Conservation (phyloP, 2,329 filamentous ascomycete species). For the Aspergillus thermomutatus region DNA sequence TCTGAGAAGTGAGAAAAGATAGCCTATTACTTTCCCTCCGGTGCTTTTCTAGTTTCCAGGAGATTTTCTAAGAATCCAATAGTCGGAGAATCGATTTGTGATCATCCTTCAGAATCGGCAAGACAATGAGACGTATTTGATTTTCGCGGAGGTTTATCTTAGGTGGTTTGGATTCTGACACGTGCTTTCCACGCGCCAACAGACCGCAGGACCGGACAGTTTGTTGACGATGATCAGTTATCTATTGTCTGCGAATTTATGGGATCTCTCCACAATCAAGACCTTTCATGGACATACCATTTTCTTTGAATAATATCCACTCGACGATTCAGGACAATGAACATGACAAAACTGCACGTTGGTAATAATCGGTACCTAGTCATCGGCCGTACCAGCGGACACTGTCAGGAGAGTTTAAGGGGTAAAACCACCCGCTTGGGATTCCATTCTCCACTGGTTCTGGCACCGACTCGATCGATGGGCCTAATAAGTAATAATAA, state of each 20-base stretch:
- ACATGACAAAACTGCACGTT: too few species aligned
- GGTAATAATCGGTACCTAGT: too few species aligned
- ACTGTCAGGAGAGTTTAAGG: conserved; percentile 1
- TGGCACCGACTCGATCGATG: conserved; percentile 12
- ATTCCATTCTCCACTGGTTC: conserved; percentile 11
- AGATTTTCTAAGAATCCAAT: not conserved
- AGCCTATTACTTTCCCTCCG: not conserved
- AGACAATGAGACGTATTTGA: not conserved
- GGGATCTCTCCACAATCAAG: not conserved
- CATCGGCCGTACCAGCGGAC: too few species aligned
- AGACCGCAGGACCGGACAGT: too few species aligned
- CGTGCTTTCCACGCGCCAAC: not conserved
- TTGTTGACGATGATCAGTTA: not conserved
- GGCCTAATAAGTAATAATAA: conserved; percentile 1
- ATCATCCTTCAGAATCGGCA: not conserved
- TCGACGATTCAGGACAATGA: not conserved
- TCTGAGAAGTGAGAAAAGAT: not conserved
- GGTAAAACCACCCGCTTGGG: not conserved
- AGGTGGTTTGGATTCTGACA: not conserved
- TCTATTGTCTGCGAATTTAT: not conserved
- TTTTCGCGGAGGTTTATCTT: too few species aligned
- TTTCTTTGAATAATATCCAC: not conserved
- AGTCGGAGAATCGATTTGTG: not conserved
- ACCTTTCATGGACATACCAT: not conserved
- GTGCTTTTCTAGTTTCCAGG: not conserved